Evolutionary conservation across 179 eudicot genomes (phyloP), one percentile per base, ranked within the genome.

Genomic region (Carnegiea gigantea): DNA sequence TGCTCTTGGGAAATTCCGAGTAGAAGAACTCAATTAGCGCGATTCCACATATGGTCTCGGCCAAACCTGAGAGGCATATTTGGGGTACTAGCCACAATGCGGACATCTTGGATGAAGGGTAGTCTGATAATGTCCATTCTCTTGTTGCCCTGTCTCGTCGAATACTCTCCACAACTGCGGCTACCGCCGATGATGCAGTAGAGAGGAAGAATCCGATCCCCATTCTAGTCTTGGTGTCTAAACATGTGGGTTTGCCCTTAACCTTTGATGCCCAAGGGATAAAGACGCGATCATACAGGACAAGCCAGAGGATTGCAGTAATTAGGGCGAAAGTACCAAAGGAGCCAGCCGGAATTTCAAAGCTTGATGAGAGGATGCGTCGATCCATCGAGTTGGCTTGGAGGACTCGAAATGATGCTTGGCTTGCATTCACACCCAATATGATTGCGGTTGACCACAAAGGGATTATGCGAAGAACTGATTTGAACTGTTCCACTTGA

Each of bases 401-500:
- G 48, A 92, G 80, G 1, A 87, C 79, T 11, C 87, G 86, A 73
- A 87, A 80, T 6, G 91, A 79, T 46, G 40, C 23, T 24, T 82
- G 79, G 38, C 78, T 76, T 6, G 85, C 40, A 17, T 60, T 82
- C 13, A 87, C 83, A 17, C 84, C 78, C 26, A 88, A 28, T 80
- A 93, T 53, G 14, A 91, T 89, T 14, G 89, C 90, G 0, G 91
- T 79, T 10, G 93, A 89, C 93, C 97, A 92, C 73, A 93, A 65
- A 17, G 95, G 97, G 60, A 93, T 75, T 36, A 91, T 81, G 53
- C 81, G 87, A 38, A 93, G 75, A 12, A 93, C 57, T 15, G 92
- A 70, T 83, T 93, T 93, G 46, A 92, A 82, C 75, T 90, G 91
- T 74, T 93, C 92, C 14, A 93, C 95, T 88, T 92, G 92, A 68